These are phyloP conservation scores for Exophiala calicioides DNA, from an alignment of 2,329 filamentous ascomycete species.

Conservation along the genomic window DNA sequence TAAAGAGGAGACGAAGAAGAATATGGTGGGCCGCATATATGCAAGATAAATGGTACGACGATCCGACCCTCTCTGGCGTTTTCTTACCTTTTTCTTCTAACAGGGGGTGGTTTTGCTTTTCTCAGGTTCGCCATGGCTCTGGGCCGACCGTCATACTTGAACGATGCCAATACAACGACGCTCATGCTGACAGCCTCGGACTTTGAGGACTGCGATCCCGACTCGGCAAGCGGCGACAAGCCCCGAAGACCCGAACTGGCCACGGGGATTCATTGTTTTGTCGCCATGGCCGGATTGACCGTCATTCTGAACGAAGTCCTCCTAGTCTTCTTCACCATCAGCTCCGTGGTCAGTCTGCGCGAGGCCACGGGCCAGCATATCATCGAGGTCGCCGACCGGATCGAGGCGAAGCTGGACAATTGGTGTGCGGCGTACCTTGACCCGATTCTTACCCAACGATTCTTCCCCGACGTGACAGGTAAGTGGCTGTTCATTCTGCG, in stretches of 20 bases:
- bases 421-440: constrained; percentile 17
- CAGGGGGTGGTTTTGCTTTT: too few relatives aligned
- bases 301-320: constrained; percentile 20
- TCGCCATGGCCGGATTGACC: constrained; percentile 17
- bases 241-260: constrained; percentile 9
- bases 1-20: constrained; percentile 10
- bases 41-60: constrained; percentile 21
- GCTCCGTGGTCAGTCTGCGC: constrained; percentile 14
- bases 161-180: constrained; percentile 16
- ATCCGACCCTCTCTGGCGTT: background rate
- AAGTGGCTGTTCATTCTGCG: background rate
- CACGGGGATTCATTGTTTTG: constrained; percentile 20
- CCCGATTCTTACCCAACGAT: constrained; percentile 13
- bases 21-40: constrained; percentile 19
- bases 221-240: background rate
- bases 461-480: constrained; percentile 22
- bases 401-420: constrained; percentile 11
- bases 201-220: constrained; percentile 11
- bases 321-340: constrained; percentile 17
- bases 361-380: constrained; percentile 15
- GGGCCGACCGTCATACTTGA: constrained; percentile 16
- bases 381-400: constrained; percentile 10
- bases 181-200: constrained; percentile 14
- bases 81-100: background rate
- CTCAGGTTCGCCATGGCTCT: constrained; percentile 20